Evolutionary conservation across 2,329 filamentous ascomycete genomes (phyloP).

Genomic region (Colletotrichum musae): DNA sequence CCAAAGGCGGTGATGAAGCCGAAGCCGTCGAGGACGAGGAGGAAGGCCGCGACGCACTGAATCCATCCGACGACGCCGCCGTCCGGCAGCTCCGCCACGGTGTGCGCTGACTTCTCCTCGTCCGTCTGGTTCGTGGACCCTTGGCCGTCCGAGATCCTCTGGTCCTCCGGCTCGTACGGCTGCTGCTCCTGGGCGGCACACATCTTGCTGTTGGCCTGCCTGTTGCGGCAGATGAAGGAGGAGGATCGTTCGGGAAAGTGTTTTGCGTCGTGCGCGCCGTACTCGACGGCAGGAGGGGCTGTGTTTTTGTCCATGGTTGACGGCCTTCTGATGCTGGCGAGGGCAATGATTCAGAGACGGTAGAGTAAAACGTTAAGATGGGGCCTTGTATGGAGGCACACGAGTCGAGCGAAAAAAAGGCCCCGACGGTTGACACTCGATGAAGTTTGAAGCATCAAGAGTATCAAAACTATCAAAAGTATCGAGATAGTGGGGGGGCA

Average conservation of each 20-base stretch:
- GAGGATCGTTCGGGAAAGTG: not conserved
- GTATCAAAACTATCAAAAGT: not conserved
- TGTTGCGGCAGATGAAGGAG: not conserved
- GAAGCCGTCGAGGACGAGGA: slow-evolving; percentile 59
- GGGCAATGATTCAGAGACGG: not conserved
- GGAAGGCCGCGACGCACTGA: slow-evolving; percentile 56
- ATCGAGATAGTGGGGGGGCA: not conserved
- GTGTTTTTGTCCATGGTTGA: slow-evolving; percentile 17
- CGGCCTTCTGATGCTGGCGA: not conserved
- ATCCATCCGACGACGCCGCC: slow-evolving; percentile 50
- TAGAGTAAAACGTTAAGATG: no score
- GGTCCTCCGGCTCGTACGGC: not conserved
- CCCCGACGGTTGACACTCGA: not conserved
- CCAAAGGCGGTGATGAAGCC: slow-evolving; percentile 63
- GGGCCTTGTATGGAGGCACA: no score
- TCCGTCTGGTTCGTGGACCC: slow-evolving; percentile 6
- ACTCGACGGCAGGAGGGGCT: not conserved
- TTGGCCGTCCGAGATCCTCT: not conserved
- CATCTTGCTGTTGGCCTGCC: slow-evolving; percentile 15
- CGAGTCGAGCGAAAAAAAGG: no score
- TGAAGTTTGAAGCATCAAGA: not conserved
- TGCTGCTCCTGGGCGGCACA: slow-evolving; percentile 14
- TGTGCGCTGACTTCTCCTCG: slow-evolving; percentile 8
- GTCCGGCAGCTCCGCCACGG: slow-evolving; percentile 21
- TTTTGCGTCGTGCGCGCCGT: not conserved